Evolutionary conservation across 305 asterid species (phyloP), one percentile per base, ranked within the genome.

Genomic region (Plantago lanceolata): DNA sequence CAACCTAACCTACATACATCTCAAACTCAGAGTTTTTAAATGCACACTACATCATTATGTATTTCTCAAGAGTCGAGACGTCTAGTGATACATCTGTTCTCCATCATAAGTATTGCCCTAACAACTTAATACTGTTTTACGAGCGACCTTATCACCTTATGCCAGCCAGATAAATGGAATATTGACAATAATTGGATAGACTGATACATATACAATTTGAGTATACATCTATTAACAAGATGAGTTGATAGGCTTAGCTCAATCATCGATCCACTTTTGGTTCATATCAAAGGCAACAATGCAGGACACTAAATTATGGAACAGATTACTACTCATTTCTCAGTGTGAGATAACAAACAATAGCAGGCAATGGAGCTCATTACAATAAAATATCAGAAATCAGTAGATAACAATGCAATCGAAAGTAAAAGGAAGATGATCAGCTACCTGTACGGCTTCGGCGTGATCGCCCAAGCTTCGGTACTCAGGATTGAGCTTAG

Each of bases 401-500:
- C 44, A 37, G 14, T 14, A 37, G 13, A 37, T 7, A 9, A 37
- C 15, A 40, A 9, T 48, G 31, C 54, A 19, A 49, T 48, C 31
- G 18, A 55, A 49, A 44, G 44, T n/a, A 20, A 64, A 57, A 44
- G 21, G 62, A 16, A 28, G 31, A 20, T 0, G 21, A 51, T 4
- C 18, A 12, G 43, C 3, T 61, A 87, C 99, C 90, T 87, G 88
- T 19, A 93, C 87, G 71, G 77, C 84, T 78, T 93, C 99, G 55
- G 97, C 99, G 72, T 93, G 97, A 70, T 87, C 85, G 14, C 90
- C 90, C 70, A 87, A 75, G 81, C 81, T 85, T 28, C 99, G 83
- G 73, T 90, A 93, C 74, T 85, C 96, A 1, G 99, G 97, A 61
- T 79, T 84, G 47, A 70, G 50, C 67, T 67, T 83, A 67, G 94